These are phyloP conservation scores for Paecilomyces dactylethromorphus DNA, from an alignment of 2,329 filamentous ascomycete genomes.

Conservation along the genomic window DNA sequence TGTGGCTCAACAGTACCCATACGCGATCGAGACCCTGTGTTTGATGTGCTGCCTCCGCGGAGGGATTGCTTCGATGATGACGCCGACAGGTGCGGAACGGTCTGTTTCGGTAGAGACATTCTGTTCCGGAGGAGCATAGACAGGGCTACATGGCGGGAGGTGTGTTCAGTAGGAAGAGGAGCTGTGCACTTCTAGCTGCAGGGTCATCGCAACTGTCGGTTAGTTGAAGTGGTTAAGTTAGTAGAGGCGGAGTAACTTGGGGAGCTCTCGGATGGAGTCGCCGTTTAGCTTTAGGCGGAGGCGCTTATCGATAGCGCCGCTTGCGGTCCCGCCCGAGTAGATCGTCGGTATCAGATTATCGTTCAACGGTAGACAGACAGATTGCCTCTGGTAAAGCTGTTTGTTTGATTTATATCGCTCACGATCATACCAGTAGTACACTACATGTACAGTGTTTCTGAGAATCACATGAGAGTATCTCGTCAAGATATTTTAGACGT, in stretches of 20 bases:
- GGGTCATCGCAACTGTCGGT: background rate
- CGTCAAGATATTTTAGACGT: background rate
- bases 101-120: conserved; percentile 30
- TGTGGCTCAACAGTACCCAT: conserved; percentile 14
- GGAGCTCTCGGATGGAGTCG: background rate
- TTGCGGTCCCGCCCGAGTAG: background rate
- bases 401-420: no score
- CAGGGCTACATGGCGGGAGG: conserved; percentile 20
- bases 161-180: background rate
- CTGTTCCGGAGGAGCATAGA: conserved; percentile 9
- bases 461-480: background rate
- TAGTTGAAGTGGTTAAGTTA: background rate
- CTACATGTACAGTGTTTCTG: no score
- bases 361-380: background rate
- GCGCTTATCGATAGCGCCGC: background rate
- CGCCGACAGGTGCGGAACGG: conserved; percentile 16
- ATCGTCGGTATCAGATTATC: background rate
- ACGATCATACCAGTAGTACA: no score
- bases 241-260: background rate
- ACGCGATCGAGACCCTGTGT: conserved; percentile 7
- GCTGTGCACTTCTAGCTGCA: background rate
- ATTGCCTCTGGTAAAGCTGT: background rate
- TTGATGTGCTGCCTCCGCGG: no score
- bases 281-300: background rate
- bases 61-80: conserved; percentile 22